Base-by-base conservation (phyloP, 75 land plant species). In the Pinus tabuliformis region DNA sequence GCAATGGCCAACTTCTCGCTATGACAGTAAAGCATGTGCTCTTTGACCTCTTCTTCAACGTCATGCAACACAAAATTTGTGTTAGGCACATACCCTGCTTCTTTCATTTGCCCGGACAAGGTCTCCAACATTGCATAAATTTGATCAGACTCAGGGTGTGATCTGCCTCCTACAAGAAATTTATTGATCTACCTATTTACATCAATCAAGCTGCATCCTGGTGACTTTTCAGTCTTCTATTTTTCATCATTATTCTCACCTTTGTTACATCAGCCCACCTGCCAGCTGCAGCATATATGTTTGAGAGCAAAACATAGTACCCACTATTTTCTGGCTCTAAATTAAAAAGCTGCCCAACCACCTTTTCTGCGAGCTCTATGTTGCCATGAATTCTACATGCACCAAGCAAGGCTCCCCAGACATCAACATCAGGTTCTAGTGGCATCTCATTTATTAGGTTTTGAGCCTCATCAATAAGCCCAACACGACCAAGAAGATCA, bases 401-500 rank as follows among this genome's bases (percentile, higher is more conserved):
- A 42, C 81, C 81, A 26, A 80, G 79, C 57, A 80, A 63, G 3
- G 79, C 71, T 57, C 39, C 58, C 81, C 81, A 80, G 9, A 79
- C 62, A 17, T 22, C 45, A 30, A 72, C 59, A 62, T 62, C 58
- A 24, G 81, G 79, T 7, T 76, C 65, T 49, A 80, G 11, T n/a
- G 79, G 72, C 79, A 77, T 76, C 16, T 64, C 77, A 14, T 77
- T 77, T 36, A 80, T 22, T 17, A 80, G 17, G 5, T 42, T 72
- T 28, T 80, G 16, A 14, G 70, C 81, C 37, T 75, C 79, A 18
- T 20, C 13, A 37, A 80, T 22, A 16, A 30, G 21, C 15, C 81
- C 81, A 49, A 79, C 70, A 12, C 81, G 79, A 14, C 81, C 80
- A 13, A 80, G 81, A 57, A 76, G 79, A 54, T 80, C 81, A 62